Evolutionary conservation across 1,284 basidiomycete genomes (phyloP), one percentile per base, ranked within the genome.

Genomic region (Ustilago tritici): DNA sequence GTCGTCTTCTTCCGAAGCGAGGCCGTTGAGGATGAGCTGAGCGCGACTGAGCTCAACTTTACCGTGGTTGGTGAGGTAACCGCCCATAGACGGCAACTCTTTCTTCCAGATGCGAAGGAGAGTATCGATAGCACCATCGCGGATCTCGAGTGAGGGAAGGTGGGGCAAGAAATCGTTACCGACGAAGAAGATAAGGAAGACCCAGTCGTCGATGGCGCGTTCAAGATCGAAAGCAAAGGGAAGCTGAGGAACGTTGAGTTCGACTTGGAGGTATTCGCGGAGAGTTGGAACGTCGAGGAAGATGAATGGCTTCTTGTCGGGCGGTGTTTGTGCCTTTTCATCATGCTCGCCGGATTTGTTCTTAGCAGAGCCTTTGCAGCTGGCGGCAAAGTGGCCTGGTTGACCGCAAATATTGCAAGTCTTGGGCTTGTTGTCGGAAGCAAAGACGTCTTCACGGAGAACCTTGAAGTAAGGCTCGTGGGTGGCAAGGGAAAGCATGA

Each of bases 161-260:
- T 99, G 97, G 17, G 97, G 97, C 84, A 99, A 89, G 89, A 99
- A 99, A 88, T 99, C 97, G 89, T 99, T 99, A 82, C 97, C 97
- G 84, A 99, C 96, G 87, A 99, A 98, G 91, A 99, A 98, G 84
- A 98, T 98, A 83, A 99, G 90, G 86, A 99, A 92, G 82, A 99
- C 94, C 96, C 97, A 99, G 87, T 99, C 97, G 90, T 99, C 97
- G 87, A 99, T 94, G 41, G 97, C 95, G 86, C 93, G 92, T 87
- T 99, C 97, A 85, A 97, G 89, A 84, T 95, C 92, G 89, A 96
- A 99, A n/a, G 92, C 91, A 88, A 98, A 97, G 0, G 92, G 89
- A 15, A 90, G 87, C 67, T 90, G 88, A 12, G 93, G 89, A 31
- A 97, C 89, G 87, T 94, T 91, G 81, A 99, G 92, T 87, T 99